A percentile compares a stretch with the other conserved stretches of the same genome.
Evolutionary conservation across 805 yeast species (phyloP).

Genomic region (Allodekkera sacchari): DNA sequence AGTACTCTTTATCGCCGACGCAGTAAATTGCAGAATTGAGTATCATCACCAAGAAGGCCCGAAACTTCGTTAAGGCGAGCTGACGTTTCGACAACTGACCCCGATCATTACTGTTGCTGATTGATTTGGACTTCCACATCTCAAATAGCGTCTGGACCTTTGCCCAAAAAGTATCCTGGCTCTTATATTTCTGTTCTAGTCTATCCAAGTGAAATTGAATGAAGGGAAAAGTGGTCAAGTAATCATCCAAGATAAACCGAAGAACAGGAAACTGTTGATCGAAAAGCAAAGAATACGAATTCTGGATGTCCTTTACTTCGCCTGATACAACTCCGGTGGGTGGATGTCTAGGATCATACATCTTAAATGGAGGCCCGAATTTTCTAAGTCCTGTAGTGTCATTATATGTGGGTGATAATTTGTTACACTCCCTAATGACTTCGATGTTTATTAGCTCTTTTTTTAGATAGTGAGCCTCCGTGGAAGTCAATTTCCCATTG

Average conservation of each 20-base stretch:
- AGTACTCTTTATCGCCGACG: conserved; percentile 44
- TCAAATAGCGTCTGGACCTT: conserved; percentile 79
- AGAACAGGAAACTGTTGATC: conserved; percentile 54
- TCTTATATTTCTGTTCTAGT: conserved; percentile 7
- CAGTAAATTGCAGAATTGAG: conserved; percentile 72
- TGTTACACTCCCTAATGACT: conserved; percentile 52
- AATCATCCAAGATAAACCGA: conserved; percentile 54
- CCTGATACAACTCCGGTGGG: conserved; percentile 12
- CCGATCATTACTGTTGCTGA: conserved; percentile 69
- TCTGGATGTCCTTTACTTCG: conserved; percentile 12
- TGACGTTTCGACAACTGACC: conserved; percentile 66
- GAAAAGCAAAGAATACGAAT: conserved; percentile 13
- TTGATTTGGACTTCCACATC: conserved; percentile 60
- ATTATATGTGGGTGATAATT: conserved; percentile 36
- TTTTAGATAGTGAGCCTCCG: conserved; percentile 82
- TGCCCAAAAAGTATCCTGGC: conserved; percentile 53
- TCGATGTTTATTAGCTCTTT: conserved; percentile 65
- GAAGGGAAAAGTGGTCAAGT: conserved; percentile 69
- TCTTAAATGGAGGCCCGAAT: conserved; percentile 72
- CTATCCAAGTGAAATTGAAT: conserved; percentile 39
- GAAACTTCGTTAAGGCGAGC: conserved; percentile 52
- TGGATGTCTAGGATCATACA: conserved; percentile 32
- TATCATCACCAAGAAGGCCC: conserved; percentile 54
- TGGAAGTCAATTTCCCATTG: conserved; percentile 26
- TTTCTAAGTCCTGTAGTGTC: conserved; percentile 54